Conservation (phyloP, 2,329 filamentous ascomycete species). For the Calonectria honghensis region DNA sequence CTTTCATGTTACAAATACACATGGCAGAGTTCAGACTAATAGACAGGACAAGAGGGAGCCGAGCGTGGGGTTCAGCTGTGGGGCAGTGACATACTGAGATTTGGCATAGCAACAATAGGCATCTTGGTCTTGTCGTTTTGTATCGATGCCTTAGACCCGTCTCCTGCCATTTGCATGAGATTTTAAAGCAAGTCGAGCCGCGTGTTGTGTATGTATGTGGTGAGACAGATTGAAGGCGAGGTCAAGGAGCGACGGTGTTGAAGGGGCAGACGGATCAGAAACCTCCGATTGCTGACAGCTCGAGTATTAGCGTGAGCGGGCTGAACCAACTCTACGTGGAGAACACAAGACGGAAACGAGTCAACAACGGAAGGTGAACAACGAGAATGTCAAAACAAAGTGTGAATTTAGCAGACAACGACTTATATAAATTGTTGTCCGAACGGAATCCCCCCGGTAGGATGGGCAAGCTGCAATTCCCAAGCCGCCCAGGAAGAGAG, state of each 20-base stretch:
- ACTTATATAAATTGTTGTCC: constrained; percentile 33
- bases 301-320: neutral
- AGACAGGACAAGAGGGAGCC: neutral
- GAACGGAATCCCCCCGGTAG: constrained; percentile 8
- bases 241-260: neutral
- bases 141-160: neutral
- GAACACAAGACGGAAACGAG: neutral
- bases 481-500: constrained; percentile 15
- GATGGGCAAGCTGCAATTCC: constrained; percentile 33
- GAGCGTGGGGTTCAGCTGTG: neutral
- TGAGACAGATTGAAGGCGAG: neutral
- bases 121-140: constrained; percentile 14
- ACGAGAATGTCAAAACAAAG: neutral
- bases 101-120: constrained; percentile 34
- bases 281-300: constrained; percentile 39
- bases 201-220: neutral
- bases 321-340: neutral
- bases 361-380: no score
- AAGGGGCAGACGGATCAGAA: constrained; percentile 29
- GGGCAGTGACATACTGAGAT: constrained; percentile 28
- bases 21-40: neutral
- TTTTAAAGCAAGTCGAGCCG: neutral
- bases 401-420: neutral
- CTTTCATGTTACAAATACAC: neutral
- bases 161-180: neutral